Conservation (phyloP, 2,329 filamentous ascomycete genomes). For the Pezicula neosporulosa region DNA sequence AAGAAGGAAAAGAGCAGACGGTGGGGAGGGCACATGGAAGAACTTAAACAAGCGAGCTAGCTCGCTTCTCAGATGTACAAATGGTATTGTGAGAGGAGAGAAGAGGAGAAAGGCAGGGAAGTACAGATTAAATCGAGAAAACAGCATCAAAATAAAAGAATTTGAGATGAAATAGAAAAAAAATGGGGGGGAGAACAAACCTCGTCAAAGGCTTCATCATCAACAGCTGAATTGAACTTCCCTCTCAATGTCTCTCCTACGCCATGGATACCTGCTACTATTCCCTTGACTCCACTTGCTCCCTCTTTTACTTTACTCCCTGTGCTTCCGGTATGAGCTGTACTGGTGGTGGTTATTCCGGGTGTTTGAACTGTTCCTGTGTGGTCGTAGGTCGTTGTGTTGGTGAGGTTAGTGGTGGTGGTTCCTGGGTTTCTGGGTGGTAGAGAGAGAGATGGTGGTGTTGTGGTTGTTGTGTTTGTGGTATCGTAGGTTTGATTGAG, state of each 20-base stretch:
- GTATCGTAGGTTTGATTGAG: no score
- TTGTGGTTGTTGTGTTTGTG: no score
- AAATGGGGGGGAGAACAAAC: slow-evolving; percentile 8
- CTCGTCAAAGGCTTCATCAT: slow-evolving; percentile 11
- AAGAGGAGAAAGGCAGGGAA: neutral
- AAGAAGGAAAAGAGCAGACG: no score
- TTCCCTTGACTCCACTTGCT: slow-evolving; percentile 4
- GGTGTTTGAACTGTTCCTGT: no score
- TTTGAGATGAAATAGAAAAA: no score
- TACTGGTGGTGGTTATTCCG: neutral
- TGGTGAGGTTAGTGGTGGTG: no score
- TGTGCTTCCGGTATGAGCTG: neutral
- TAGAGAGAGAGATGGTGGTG: no score
- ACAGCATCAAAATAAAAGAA: neutral
- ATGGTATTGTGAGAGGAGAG: no score
- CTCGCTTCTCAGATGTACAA: neutral
- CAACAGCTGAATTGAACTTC: slow-evolving; percentile 14
- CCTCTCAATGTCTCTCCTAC: slow-evolving; percentile 16
- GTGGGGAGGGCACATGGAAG: no score
- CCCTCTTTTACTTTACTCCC: slow-evolving; percentile 2
- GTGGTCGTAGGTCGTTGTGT: no score
- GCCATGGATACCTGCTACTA: slow-evolving; percentile 13
- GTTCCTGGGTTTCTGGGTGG: no score
- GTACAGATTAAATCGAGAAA: neutral
- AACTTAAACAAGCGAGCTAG: neutral